Conservation (phyloP, 2,329 filamentous ascomycete genomes). For the Ceratocystis colombiana region DNA sequence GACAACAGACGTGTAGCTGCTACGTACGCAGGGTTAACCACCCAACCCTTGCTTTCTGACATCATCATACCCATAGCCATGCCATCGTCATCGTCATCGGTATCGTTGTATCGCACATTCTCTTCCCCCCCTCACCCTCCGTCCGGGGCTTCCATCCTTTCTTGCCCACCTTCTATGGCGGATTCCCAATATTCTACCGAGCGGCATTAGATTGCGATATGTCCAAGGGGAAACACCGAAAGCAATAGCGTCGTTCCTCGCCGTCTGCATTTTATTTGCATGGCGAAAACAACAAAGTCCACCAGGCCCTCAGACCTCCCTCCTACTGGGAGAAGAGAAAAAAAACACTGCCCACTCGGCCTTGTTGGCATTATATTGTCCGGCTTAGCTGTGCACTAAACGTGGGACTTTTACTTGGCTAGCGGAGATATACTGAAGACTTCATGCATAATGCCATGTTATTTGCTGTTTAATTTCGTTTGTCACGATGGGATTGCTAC, state of each 20-base stretch:
- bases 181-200: background rate
- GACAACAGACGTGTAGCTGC: no score
- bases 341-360: background rate
- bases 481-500: background rate
- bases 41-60: no score
- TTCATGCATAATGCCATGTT: constrained; percentile 1
- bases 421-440: background rate
- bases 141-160: background rate
- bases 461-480: constrained; percentile 4
- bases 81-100: background rate
- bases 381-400: background rate
- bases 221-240: constrained; percentile 15
- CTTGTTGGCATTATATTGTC: background rate
- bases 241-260: background rate
- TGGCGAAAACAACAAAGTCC: background rate
- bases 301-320: background rate
- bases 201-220: constrained; percentile 11
- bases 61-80: no score
- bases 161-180: constrained; percentile 6
- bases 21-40: no score
- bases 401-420: background rate
- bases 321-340: background rate
- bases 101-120: background rate
- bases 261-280: background rate
- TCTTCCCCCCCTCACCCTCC: background rate